Evolutionary conservation across 768 basidiomycete species (phyloP), one percentile per base, ranked within the genome.

Genomic region (Russula emetica): DNA sequence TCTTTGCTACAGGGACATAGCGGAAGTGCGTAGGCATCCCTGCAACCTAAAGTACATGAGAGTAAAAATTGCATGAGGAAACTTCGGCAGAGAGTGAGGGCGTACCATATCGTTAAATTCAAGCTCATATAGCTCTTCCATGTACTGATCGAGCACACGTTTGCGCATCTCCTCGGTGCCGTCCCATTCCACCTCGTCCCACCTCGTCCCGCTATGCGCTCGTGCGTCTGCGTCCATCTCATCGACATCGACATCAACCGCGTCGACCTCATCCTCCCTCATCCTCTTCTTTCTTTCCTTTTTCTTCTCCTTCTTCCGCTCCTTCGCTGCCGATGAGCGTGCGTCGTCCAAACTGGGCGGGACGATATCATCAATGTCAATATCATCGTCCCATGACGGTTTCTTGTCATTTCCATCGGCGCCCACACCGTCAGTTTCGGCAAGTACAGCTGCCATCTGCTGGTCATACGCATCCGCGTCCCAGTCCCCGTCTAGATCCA

Each of bases 41-140:
- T 8, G 86, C 94, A 56, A 96, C 87, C 95, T 95, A 70, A 36
- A 20, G 60, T 62, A 42, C 34, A 32, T 10, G 61, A 62, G 47
- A 36, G 32, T 60, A 59, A 32, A n/a, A 18, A 6, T 9, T 7
- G 30, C 22, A 30, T 58, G 61, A 34, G 56, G 51, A 44, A 34
- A 55, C 5, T n/a, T n/a, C n/a, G 55, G 44, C 44, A 7, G 47
- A 20, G 34, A 10, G 28, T n/a, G 32, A n/a, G 50, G 26, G 79
- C 87, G 70, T 64, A 94, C 95, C 79, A 98, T 83, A 70, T 96
- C 95, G 74, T 98, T 98, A 78, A 98, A 96, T 65, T 98, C 96
- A 20, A 98, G 79, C 40, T 81, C 86, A 72, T 94, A 88, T 47
- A 98, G 79, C 73, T 94, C 91, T 65, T 94, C 89, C 89, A 98